Conservation (phyloP, 2,329 filamentous ascomycete genomes). For the Verruconis gallopava region DNA sequence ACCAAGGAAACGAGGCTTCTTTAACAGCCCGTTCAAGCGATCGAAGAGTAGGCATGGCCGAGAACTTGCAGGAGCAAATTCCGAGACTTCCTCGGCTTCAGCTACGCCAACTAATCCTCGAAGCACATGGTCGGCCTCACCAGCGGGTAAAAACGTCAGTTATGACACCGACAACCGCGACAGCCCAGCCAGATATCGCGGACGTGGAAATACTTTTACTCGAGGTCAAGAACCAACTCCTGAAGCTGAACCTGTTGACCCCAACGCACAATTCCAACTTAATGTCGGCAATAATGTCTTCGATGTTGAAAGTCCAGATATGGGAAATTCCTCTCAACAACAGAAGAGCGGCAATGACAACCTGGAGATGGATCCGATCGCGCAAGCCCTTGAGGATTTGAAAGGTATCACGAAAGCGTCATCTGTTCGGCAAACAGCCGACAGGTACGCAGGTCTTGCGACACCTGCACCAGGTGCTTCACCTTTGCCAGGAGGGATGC, state of each 20-base stretch:
- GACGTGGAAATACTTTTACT: conserved; percentile 11
- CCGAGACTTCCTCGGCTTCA: conserved; percentile 15
- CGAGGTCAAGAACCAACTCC: conserved; percentile 28
- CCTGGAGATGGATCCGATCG: conserved; percentile 75
- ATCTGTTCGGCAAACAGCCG: conserved; percentile 76
- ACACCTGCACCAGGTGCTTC: conserved; percentile 52
- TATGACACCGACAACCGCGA: conserved; percentile 12
- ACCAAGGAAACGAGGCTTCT: conserved; percentile 66
- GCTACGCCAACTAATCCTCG: conserved; percentile 26
- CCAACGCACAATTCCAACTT: conserved; percentile 80
- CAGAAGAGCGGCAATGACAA: conserved; percentile 25
- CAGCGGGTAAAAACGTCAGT: conserved; percentile 23
- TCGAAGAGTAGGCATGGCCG: conserved; percentile 68
- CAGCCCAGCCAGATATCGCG: conserved; percentile 13
- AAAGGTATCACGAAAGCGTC: conserved; percentile 78
- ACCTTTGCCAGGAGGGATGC: conserved; percentile 27
- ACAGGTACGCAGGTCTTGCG: conserved; percentile 84
- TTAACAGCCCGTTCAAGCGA: conserved; percentile 83
- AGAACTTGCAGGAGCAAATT: conserved; percentile 22
- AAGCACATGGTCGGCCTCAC: conserved; percentile 43
- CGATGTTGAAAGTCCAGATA: conserved; percentile 69
- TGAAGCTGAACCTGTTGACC: conserved; percentile 80
- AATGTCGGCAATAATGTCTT: conserved; percentile 96
- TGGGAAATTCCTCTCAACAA: conserved; percentile 32
- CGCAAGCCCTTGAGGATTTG: conserved; percentile 79